These are phyloP conservation scores for Hypoxylon rubiginosum DNA, from an alignment of 2,329 filamentous ascomycete species.

Conservation along the genomic window DNA sequence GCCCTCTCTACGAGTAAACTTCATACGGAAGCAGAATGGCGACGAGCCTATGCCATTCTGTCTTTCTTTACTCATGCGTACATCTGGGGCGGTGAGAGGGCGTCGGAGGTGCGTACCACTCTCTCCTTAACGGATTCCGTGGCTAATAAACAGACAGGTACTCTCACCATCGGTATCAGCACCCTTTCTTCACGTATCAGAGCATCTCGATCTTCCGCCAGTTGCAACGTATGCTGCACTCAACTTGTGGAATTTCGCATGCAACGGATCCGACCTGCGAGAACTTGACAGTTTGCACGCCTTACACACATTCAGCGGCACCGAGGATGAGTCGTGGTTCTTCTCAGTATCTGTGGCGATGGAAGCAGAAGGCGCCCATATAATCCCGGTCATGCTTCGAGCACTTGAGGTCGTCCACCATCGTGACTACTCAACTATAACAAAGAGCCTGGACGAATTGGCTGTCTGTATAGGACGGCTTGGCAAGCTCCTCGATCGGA, in stretches of 20 bases:
- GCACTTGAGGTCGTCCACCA: conserved; percentile 78
- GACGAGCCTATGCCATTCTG: conserved; percentile 76
- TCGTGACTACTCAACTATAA: conserved; percentile 72
- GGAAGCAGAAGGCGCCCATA: conserved; percentile 81
- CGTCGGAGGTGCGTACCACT: conserved; percentile 72
- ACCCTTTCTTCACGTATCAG: conserved; percentile 79
- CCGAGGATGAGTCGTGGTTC: conserved; percentile 94
- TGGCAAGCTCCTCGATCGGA: conserved; percentile 76
- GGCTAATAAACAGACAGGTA: conserved; percentile 56
- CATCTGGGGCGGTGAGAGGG: conserved; percentile 86
- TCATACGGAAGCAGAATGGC: conserved; percentile 73
- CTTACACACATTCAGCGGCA: conserved; percentile 88
- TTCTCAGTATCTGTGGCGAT: conserved; percentile 91
- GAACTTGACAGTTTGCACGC: conserved; percentile 77
- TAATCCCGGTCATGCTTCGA: conserved; percentile 81
- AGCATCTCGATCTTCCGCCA: conserved; percentile 83
- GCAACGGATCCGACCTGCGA: conserved; percentile 66
- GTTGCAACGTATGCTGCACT: conserved; percentile 91
- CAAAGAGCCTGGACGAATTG: conserved; percentile 73
- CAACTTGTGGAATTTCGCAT: conserved; percentile 90
- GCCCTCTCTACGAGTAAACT: conserved; percentile 71
- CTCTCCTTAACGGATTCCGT: not conserved
- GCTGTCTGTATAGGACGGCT: conserved; percentile 77
- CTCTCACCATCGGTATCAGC: conserved; percentile 82
- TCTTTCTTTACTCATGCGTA: conserved; percentile 81